Conservation (phyloP, 495 filamentous ascomycete genomes). For the Penicillium bovifimosum region DNA sequence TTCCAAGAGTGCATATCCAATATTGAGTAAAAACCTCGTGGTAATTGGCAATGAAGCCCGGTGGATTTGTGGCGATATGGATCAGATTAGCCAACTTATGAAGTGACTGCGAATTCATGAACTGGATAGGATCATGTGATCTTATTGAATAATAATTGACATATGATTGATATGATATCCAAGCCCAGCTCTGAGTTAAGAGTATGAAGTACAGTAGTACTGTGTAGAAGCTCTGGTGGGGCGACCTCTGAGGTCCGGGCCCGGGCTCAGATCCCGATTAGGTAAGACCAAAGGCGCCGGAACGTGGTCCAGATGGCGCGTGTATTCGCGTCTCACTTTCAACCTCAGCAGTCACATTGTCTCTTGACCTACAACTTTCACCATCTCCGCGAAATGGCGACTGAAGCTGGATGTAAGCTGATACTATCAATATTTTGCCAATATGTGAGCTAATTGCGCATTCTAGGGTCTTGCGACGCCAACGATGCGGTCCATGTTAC, state of each 20-base stretch:
- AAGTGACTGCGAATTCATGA: too few species aligned
- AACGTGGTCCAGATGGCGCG: not conserved
- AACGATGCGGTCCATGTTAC: constrained; percentile 71
- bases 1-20: too few species aligned
- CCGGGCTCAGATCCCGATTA: constrained; percentile 13
- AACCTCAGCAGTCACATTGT: not conserved
- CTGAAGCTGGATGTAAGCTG: constrained; percentile 47
- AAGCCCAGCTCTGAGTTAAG: too few species aligned
- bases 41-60: too few species aligned
- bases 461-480: constrained; percentile 64
- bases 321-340: constrained; percentile 8
- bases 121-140: too few species aligned
- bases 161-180: too few species aligned
- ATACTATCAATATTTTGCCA: not conserved
- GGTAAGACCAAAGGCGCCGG: constrained; percentile 16
- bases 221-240: not conserved
- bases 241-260: not conserved
- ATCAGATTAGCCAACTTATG: too few species aligned
- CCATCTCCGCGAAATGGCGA: constrained; percentile 31
- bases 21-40: too few species aligned
- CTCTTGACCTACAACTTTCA: not conserved
- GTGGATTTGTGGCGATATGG: too few species aligned
- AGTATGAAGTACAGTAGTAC: too few species aligned
- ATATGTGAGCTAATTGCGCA: constrained; percentile 9
- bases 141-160: too few species aligned